Evolutionary conservation across 1,284 basidiomycete genomes (phyloP).

Genomic region (Rugosomyces carneus): DNA sequence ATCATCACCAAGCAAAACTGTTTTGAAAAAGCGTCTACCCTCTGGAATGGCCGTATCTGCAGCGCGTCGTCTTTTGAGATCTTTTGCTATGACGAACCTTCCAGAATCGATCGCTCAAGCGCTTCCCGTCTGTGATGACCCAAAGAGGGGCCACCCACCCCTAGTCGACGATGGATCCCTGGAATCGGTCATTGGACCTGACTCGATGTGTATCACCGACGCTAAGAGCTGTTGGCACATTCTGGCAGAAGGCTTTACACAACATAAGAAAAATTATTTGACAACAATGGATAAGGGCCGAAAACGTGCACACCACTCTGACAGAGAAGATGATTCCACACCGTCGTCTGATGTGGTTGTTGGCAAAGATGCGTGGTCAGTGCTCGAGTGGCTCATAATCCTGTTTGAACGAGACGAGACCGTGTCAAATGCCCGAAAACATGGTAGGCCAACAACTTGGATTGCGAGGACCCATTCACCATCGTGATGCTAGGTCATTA

Average conservation of each 20-base stretch:
- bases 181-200: conserved; percentile 52
- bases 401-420: conserved; percentile 61
- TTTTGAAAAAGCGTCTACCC: conserved; percentile 39
- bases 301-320: conserved; percentile 21
- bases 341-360: conserved; percentile 28
- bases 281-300: conserved; percentile 27
- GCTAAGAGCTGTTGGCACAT: conserved; percentile 59
- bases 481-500: conserved; percentile 36
- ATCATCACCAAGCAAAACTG: conserved; percentile 40
- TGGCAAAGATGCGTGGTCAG: conserved; percentile 55
- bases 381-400: conserved; percentile 57
- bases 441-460: conserved; percentile 23
- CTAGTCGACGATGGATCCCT: conserved; percentile 31
- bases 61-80: conserved; percentile 49
- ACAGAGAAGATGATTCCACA: conserved; percentile 23
- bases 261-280: conserved; percentile 24
- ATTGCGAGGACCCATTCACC: not conserved
- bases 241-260: conserved; percentile 47
- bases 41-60: conserved; percentile 39
- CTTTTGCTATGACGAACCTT: conserved; percentile 50
- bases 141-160: conserved; percentile 11
- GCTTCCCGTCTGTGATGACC: conserved; percentile 42
- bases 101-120: conserved; percentile 48
- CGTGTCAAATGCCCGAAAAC: conserved; percentile 24
- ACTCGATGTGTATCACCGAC: conserved; percentile 44